phyloP scores from a whole-genome alignment of 2,329 filamentous ascomycete species.

The Colletotrichum shisoi region DNA sequence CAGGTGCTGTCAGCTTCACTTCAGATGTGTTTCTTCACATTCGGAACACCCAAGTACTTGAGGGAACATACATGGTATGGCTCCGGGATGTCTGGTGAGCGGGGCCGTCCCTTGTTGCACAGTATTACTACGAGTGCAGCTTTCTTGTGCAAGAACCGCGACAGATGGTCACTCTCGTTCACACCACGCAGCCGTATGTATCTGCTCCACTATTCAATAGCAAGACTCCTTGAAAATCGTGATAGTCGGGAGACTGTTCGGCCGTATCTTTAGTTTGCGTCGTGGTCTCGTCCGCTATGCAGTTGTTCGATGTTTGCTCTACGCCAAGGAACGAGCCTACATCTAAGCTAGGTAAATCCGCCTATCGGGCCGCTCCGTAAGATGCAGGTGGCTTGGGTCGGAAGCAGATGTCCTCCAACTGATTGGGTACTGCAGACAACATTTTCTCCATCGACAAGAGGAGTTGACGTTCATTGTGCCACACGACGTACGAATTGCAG shows the following conservation, averaged over 20 bases:
- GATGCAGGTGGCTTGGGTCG: conserved; percentile 19
- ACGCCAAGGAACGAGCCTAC: conserved; percentile 15
- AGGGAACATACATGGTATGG: conserved; percentile 28
- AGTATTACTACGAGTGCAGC: conserved; percentile 14
- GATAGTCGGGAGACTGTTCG: neutral
- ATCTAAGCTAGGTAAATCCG: conserved; percentile 22
- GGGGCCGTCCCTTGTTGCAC: conserved; percentile 31
- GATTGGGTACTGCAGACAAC: conserved; percentile 14
- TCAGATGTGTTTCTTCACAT: conserved; percentile 2
- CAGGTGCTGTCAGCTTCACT: conserved; percentile 5
- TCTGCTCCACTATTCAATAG: conserved; percentile 1
- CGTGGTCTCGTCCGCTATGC: neutral
- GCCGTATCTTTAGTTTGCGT: conserved; percentile 2
- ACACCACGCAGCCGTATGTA: neutral
- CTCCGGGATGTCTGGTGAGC: conserved; percentile 15
- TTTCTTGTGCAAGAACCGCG: conserved; percentile 16
- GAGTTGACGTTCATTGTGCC: conserved; percentile 21
- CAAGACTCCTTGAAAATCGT: neutral
- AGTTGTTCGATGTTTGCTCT: conserved; percentile 24
- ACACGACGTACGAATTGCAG: conserved; percentile 6
- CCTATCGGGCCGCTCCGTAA: conserved; percentile 35
- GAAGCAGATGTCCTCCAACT: conserved; percentile 3
- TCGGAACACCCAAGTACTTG: neutral
- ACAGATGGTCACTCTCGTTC: neutral
- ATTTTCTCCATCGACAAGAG: conserved; percentile 8